Percentiles rank a stretch among this genome's conserved stretches.
Conservation (phyloP, 2,329 filamentous ascomycete genomes). For the Calonectria pauciramosa region DNA sequence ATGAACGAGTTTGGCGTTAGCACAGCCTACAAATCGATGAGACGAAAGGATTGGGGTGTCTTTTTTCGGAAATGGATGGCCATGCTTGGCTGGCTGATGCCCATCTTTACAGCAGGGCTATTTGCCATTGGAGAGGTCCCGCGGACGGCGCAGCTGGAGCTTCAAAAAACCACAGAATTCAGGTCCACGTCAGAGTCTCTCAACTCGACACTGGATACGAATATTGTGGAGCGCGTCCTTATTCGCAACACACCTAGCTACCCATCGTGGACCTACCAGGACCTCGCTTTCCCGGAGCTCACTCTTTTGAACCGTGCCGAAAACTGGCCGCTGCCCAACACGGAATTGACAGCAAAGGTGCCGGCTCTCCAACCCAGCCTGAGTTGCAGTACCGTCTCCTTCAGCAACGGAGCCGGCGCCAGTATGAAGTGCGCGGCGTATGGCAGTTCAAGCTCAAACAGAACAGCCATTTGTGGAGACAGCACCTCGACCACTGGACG, state of each 20-base stretch:
- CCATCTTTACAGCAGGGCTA: constrained; percentile 46
- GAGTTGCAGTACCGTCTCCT: constrained; percentile 38
- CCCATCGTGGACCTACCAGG: constrained; percentile 45
- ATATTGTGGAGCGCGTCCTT: constrained; percentile 36
- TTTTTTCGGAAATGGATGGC: constrained; percentile 43
- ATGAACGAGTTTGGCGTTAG: constrained; percentile 45
- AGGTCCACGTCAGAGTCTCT: constrained; percentile 37
- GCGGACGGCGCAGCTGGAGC: constrained; percentile 37
- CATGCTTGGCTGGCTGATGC: constrained; percentile 47
- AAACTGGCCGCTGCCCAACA: constrained; percentile 42
- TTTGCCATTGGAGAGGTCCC: constrained; percentile 41
- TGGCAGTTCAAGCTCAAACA: constrained; percentile 30
- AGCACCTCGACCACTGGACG: constrained; percentile 35
- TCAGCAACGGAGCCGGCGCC: constrained; percentile 30
- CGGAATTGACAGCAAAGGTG: constrained; percentile 36
- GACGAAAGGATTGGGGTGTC: constrained; percentile 45
- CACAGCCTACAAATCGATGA: constrained; percentile 43
- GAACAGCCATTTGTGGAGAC: constrained; percentile 34
- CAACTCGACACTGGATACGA: constrained; percentile 27
- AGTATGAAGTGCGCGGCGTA: constrained; percentile 38
- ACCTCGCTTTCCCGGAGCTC: constrained; percentile 41
- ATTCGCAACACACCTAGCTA: constrained; percentile 39
- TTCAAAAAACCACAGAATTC: constrained; percentile 39
- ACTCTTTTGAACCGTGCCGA: constrained; percentile 31
- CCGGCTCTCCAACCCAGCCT: constrained; percentile 36